Conservation (phyloP, 176 grass and related monocot genomes). For the Miscanthus lutarioriparius region DNA sequence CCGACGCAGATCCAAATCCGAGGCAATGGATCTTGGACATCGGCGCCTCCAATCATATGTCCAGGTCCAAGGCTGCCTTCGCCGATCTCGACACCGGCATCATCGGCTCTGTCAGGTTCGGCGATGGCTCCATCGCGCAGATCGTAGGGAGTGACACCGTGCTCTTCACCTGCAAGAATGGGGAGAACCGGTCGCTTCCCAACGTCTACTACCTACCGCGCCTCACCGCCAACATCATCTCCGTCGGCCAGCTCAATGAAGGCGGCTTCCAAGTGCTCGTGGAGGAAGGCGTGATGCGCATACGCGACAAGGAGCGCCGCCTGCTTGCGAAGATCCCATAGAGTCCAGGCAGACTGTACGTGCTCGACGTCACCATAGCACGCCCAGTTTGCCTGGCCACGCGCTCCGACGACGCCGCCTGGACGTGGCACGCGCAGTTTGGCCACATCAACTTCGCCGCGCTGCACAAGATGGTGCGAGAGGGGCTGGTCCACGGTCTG, state of each 20-base stretch:
- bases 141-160: neutral
- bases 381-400: too few species aligned
- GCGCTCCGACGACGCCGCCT: too few species aligned
- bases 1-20: too few species aligned
- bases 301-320: neutral
- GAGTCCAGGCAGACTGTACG: neutral
- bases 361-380: neutral
- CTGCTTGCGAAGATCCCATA: neutral
- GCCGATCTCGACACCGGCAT: neutral
- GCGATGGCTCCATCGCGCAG: fast-evolving
- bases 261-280: neutral
- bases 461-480: too few species aligned
- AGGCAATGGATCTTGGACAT: too few species aligned
- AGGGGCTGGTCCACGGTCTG: too few species aligned
- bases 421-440: too few species aligned
- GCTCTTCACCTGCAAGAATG: neutral
- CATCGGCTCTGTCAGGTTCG: too few species aligned
- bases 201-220: neutral
- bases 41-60: too few species aligned
- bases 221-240: neutral
- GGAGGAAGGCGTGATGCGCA: neutral
- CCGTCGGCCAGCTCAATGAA: neutral
- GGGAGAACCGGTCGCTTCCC: neutral
- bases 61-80: too few species aligned
- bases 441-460: too few species aligned